A percentile compares a stretch with the other conserved stretches of the same genome.
Evolutionary conservation across 2,329 filamentous ascomycete species (phyloP).

Genomic region (Aspergillus quadricinctus): DNA sequence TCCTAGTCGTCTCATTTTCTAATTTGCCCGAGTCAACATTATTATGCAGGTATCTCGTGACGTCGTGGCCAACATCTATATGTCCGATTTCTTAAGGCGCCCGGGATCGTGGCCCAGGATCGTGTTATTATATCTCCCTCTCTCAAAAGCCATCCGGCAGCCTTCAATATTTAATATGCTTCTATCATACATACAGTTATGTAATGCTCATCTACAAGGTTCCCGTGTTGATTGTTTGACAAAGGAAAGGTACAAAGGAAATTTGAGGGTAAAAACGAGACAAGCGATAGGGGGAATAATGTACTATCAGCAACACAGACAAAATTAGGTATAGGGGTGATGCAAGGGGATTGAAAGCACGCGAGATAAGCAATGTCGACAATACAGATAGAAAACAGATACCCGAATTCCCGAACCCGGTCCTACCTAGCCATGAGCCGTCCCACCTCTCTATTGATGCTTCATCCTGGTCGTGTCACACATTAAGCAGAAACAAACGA

Average conservation of each 20-base stretch:
- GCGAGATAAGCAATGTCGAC: background rate
- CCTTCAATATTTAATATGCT: background rate
- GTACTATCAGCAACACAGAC: background rate
- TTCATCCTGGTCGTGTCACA: constrained; percentile 22
- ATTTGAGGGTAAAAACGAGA: background rate
- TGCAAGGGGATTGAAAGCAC: background rate
- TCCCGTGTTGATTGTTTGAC: background rate
- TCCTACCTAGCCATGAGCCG: constrained; percentile 19
- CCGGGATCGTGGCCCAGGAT: background rate
- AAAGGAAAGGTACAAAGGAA: background rate
- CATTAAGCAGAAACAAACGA: constrained; percentile 14
- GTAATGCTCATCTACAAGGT: background rate
- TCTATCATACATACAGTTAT: background rate
- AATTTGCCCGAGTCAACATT: background rate
- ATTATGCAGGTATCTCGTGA: background rate
- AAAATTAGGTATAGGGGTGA: background rate
- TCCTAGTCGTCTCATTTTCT: background rate
- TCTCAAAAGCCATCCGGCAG: background rate
- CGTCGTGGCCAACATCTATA: background rate
- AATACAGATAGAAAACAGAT: constrained; percentile 7
- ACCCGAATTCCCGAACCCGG: constrained; percentile 17
- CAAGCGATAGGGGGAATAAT: background rate
- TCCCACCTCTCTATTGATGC: constrained; percentile 21
- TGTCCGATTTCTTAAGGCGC: background rate
- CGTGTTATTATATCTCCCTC: background rate